These are phyloP conservation scores for Sclerotinia subarctica DNA, from an alignment of 2,329 filamentous ascomycete genomes.

Conservation along the genomic window DNA sequence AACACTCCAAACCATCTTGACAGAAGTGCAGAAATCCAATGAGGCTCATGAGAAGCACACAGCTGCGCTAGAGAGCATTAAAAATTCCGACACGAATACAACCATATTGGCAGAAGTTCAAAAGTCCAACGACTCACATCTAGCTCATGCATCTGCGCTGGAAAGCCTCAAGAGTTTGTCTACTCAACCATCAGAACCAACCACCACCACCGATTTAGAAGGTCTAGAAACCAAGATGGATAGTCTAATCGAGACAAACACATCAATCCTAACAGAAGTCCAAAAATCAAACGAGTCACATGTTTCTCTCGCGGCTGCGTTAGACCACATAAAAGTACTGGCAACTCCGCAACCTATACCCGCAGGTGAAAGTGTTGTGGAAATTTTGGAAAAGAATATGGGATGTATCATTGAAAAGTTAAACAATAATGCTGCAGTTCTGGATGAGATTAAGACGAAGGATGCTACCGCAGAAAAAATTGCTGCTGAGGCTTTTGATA, in stretches of 20 bases:
- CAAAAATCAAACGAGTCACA: slow-evolving; percentile 23
- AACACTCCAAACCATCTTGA: slow-evolving; percentile 24
- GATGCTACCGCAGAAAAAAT: background rate
- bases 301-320: slow-evolving; percentile 21
- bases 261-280: slow-evolving; percentile 21
- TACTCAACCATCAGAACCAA: slow-evolving; percentile 3
- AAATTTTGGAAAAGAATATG: background rate
- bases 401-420: slow-evolving; percentile 7
- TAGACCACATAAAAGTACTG: slow-evolving; percentile 24
- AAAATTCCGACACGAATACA: slow-evolving; percentile 24
- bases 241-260: slow-evolving; percentile 19
- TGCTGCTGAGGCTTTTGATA: slow-evolving; percentile 25
- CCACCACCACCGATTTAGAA: background rate
- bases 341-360: background rate
- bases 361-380: slow-evolving; percentile 6
- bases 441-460: slow-evolving; percentile 18
- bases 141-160: slow-evolving; percentile 23
- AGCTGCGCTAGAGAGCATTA: background rate
- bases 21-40: slow-evolving; percentile 23
- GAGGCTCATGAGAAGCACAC: slow-evolving; percentile 28
- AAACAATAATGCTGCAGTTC: slow-evolving; percentile 7
- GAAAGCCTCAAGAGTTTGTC: slow-evolving; percentile 21
- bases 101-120: slow-evolving; percentile 24
- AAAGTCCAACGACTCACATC: slow-evolving; percentile 24
- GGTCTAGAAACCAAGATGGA: slow-evolving; percentile 21